Conservation (phyloP, 345 rosid genomes). For the Odontarrhena argentea region DNA sequence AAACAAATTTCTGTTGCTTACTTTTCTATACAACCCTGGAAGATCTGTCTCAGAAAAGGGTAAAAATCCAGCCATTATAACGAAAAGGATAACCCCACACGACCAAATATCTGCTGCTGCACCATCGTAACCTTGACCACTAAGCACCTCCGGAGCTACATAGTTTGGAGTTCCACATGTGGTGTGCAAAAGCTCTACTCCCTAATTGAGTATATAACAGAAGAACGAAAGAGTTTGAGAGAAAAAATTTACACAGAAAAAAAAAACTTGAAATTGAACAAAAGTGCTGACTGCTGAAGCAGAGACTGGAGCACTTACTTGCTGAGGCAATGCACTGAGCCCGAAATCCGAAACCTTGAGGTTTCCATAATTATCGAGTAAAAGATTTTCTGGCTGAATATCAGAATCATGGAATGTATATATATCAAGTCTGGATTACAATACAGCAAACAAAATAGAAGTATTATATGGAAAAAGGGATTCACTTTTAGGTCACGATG, state of each 20-base stretch:
- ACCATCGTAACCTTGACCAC: conserved; percentile 74
- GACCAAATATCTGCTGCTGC: conserved; percentile 96
- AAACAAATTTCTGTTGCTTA: conserved; percentile 31
- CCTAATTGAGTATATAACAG: conserved; percentile 53
- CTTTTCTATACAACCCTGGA: conserved; percentile 75
- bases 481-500: conserved; percentile 92
- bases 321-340: conserved; percentile 91
- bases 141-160: conserved; percentile 91
- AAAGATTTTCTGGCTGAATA: conserved; percentile 86
- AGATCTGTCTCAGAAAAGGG: conserved; percentile 83
- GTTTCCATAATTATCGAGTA: conserved; percentile 72
- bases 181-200: conserved; percentile 87
- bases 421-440: conserved; percentile 27
- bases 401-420: neutral
- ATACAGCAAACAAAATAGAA: conserved; percentile 21
- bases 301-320: conserved; percentile 61
- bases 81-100: conserved; percentile 88
- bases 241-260: conserved; percentile 5
- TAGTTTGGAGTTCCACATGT: conserved; percentile 99
- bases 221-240: conserved; percentile 28
- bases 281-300: neutral
- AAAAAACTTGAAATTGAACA: neutral
- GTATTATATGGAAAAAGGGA: neutral
- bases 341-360: conserved; percentile 97
- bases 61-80: conserved; percentile 84